phyloP scores from a whole-genome alignment of 345 rosid species.

The Moringa oleifera region DNA sequence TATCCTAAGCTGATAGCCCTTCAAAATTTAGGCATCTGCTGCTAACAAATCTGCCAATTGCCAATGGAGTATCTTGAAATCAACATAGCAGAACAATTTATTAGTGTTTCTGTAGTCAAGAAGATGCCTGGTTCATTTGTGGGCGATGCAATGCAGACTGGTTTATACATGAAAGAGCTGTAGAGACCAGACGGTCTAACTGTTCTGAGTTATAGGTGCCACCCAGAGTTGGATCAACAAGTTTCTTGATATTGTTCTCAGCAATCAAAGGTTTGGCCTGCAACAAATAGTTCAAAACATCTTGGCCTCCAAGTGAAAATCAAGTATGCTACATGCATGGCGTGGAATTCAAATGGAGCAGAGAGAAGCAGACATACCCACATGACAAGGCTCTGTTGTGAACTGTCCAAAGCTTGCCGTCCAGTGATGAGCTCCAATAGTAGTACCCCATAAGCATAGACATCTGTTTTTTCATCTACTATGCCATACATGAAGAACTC shows the following conservation, averaged over 20 bases:
- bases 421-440: slow-evolving; percentile 83
- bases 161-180: slow-evolving; percentile 59
- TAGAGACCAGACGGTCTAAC: slow-evolving; percentile 36
- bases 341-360: slow-evolving; percentile 6
- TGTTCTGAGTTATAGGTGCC: slow-evolving; percentile 44
- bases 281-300: background rate
- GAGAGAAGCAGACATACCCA: slow-evolving; percentile 53
- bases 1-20: background rate
- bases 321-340: background rate
- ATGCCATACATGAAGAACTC: slow-evolving; percentile 92
- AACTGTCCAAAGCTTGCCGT: slow-evolving; percentile 67
- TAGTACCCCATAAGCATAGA: slow-evolving; percentile 84
- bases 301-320: background rate
- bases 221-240: slow-evolving; percentile 60
- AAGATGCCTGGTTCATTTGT: slow-evolving; percentile 74
- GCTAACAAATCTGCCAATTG: no score
- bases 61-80: no score
- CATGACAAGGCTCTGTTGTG: slow-evolving; percentile 84
- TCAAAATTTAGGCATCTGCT: no score
- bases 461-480: slow-evolving; percentile 92
- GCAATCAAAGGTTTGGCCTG: slow-evolving; percentile 74
- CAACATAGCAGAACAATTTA: background rate
- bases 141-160: slow-evolving; percentile 58
- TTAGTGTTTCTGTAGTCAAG: background rate
- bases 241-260: slow-evolving; percentile 40